Evolutionary conservation across 129 eudicot genomes (phyloP).

Genomic region (Kitagawia praeruptora): DNA sequence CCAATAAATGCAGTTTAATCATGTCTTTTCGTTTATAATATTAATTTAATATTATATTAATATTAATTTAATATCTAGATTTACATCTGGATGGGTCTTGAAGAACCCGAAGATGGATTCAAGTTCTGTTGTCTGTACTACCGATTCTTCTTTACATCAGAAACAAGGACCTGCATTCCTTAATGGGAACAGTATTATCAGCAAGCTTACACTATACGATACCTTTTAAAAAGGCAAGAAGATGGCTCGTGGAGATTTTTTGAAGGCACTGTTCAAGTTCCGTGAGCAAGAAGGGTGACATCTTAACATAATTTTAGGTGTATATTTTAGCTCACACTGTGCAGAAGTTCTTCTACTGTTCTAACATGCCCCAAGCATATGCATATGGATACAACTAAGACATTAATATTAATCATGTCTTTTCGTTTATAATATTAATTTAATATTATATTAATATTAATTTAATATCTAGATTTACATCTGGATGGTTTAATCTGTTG

Average conservation of each 20-base stretch:
- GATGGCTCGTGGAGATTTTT: slow-evolving; percentile 89
- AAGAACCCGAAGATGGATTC: slow-evolving; percentile 26
- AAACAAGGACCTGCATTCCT: slow-evolving; percentile 28
- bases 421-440: too few relatives aligned
- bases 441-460: too few relatives aligned
- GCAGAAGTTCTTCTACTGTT: not conserved
- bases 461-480: too few relatives aligned
- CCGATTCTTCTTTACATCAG: slow-evolving; percentile 27
- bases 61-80: too few relatives aligned
- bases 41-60: not conserved
- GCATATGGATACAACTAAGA: not conserved
- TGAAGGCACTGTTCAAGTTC: slow-evolving; percentile 53
- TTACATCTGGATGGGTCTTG: slow-evolving; percentile 32
- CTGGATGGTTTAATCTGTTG: too few relatives aligned
- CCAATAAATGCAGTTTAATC: not conserved
- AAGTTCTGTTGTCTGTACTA: slow-evolving; percentile 24
- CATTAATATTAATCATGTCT: too few relatives aligned
- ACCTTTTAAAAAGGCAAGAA: slow-evolving; percentile 58
- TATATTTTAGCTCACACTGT: slow-evolving; percentile 3
- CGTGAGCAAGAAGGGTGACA: slow-evolving; percentile 18
- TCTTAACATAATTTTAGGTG: not conserved
- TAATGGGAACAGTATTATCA: slow-evolving; percentile 31
- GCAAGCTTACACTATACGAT: slow-evolving; percentile 57
- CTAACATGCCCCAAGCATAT: not conserved
- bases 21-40: not conserved